phyloP scores from a whole-genome alignment of 202 grass and related monocot species.

The Eragrostis tef region DNA sequence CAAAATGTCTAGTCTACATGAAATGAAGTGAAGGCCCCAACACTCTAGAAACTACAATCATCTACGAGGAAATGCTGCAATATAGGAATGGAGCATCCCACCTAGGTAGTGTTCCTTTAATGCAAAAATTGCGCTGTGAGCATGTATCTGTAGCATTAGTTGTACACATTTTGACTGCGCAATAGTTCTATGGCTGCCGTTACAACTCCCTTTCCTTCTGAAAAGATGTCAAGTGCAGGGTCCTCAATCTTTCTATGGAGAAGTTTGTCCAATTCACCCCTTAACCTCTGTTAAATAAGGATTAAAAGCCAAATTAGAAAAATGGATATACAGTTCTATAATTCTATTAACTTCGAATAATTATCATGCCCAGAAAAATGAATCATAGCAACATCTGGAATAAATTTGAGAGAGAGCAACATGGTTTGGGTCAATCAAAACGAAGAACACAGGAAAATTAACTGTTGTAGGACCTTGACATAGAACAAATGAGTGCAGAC shows the following conservation, averaged over 20 bases:
- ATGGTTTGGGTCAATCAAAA: background rate
- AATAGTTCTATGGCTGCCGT: constrained; percentile 80
- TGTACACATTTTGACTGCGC: constrained; percentile 62
- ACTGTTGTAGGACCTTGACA: background rate
- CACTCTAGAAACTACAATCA: background rate
- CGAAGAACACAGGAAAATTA: background rate
- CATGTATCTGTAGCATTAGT: constrained; percentile 44
- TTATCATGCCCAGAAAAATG: background rate
- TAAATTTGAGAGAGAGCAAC: background rate
- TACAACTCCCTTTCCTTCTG: constrained; percentile 76
- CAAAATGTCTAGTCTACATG: background rate
- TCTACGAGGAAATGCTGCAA: background rate
- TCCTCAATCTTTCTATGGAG: constrained; percentile 87
- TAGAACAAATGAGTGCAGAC: background rate
- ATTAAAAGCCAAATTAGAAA: constrained; percentile 4
- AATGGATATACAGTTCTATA: background rate
- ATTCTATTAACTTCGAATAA: background rate
- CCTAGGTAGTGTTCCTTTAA: background rate
- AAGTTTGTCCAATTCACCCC: constrained; percentile 80
- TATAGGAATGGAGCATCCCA: background rate
- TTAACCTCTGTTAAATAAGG: constrained; percentile 68
- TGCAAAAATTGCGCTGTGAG: background rate
- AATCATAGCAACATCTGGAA: background rate
- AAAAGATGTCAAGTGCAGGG: constrained; percentile 71
- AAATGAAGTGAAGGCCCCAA: background rate